Evolutionary conservation across 495 filamentous ascomycete species (phyloP).

Genomic region (Annulohypoxylon bovei): DNA sequence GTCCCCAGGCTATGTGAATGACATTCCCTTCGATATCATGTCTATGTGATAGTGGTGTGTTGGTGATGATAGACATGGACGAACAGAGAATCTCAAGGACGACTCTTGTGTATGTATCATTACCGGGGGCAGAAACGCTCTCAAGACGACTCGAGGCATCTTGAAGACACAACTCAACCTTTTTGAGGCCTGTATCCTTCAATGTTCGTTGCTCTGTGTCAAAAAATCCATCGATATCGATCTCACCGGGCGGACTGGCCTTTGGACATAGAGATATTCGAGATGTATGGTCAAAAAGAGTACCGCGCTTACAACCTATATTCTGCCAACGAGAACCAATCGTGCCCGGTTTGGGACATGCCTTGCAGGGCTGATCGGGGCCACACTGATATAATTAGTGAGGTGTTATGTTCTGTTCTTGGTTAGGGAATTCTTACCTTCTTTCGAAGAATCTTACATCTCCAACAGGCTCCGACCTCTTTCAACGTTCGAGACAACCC

Average conservation of each 20-base stretch:
- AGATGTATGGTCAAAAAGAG: slow-evolving; percentile 26
- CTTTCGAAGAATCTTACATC: slow-evolving; percentile 44
- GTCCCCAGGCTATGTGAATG: slow-evolving; percentile 38
- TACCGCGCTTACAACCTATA: slow-evolving; percentile 41
- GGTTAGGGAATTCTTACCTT: slow-evolving; percentile 25
- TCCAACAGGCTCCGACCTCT: slow-evolving; percentile 42
- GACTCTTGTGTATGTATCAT: slow-evolving; percentile 37
- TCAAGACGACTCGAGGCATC: slow-evolving; percentile 35
- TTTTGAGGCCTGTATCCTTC: neutral
- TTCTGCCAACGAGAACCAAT: slow-evolving; percentile 37
- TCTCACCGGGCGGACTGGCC: neutral
- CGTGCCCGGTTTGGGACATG: slow-evolving; percentile 25
- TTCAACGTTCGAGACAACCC: slow-evolving; percentile 37
- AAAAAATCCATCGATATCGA: neutral
- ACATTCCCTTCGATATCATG: slow-evolving; percentile 23
- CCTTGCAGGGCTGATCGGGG: slow-evolving; percentile 34
- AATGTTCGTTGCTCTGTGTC: neutral
- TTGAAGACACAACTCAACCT: slow-evolving; percentile 15
- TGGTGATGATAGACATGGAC: slow-evolving; percentile 15
- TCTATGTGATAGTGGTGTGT: slow-evolving; percentile 16
- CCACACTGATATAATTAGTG: slow-evolving; percentile 21
- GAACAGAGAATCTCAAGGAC: slow-evolving; percentile 43
- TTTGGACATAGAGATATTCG: slow-evolving; percentile 34
- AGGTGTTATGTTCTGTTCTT: neutral
- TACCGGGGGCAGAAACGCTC: slow-evolving; percentile 6